Evolutionary conservation across 2,329 filamentous ascomycete species (phyloP), one percentile per base, ranked within the genome.

Genomic region (Ophiocordyceps unilateralis): DNA sequence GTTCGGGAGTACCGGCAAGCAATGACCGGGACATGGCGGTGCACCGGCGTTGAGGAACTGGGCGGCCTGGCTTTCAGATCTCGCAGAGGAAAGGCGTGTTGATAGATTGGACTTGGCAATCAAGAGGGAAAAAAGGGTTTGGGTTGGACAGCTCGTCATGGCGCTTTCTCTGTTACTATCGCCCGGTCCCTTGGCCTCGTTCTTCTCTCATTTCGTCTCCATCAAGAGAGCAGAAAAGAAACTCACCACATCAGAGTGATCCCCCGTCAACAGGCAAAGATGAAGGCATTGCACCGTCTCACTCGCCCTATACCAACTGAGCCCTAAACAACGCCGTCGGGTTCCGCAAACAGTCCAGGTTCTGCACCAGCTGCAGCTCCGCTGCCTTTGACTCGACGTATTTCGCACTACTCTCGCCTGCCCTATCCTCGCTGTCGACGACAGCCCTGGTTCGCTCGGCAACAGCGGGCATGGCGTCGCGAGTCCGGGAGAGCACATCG

Each of bases 281-380:
- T 39, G n/a, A 20, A 37, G n/a, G 34, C 12, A 28, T 41, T 17
- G 22, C 11, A 23, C 11, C 21, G 15, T 4, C 38, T 17, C 1
- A 7, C 17, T 8, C 14, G 32, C n/a, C 22, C 34, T 57, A 70
- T 54, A 76, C 60, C 48, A 55, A 64, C 56, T 64, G 65, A 6
- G 80, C 78, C 48, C 66, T 65, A 61, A 87, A 80, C 50, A 74
- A 67, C 10, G 80, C 61, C 38, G 70, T 62, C 11, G 88, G 88
- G 46, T 75, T 61, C 43, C 77, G 66, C 57, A 95, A 58, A 48
- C 78, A 77, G 43, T 68, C 69, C 45, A 83, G 62, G 57, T 89
- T 86, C 51, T 85, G 71, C 42, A 93, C 81, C 36, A 96, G 70
- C 57, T 80, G 77, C 50, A 98, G 72, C 66, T 98, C 91, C 8